Conservation (phyloP, 2,329 filamentous ascomycete species). For the Juglanconis juglandina region DNA sequence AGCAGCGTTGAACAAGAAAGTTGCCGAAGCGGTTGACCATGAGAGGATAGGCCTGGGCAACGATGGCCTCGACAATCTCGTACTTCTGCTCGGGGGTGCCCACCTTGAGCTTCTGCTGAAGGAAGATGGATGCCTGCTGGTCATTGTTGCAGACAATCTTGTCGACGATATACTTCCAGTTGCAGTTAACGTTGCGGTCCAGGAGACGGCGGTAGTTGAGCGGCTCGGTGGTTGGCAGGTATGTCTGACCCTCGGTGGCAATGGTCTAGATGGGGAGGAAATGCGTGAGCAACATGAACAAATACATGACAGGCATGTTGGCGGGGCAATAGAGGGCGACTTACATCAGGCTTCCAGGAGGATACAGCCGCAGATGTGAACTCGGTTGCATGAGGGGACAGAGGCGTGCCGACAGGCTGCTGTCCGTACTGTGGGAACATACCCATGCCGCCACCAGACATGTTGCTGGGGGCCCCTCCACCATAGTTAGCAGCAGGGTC, state of each 20-base stretch:
- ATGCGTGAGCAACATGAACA: slow-evolving; percentile 18
- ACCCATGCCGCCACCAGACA: slow-evolving; percentile 35
- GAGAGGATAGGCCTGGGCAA: slow-evolving; percentile 86
- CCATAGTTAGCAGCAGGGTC: slow-evolving; percentile 26
- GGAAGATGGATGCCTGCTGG: slow-evolving; percentile 96
- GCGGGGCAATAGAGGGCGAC: slow-evolving; percentile 16
- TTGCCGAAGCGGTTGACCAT: slow-evolving; percentile 99
- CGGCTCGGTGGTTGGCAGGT: slow-evolving; percentile 82
- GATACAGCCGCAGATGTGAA: slow-evolving; percentile 56
- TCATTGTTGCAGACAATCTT: slow-evolving; percentile 99
- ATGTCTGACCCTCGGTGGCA: slow-evolving; percentile 64
- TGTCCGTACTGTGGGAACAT: slow-evolving; percentile 50
- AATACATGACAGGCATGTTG: not conserved
- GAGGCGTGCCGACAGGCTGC: slow-evolving; percentile 59
- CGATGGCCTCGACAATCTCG: slow-evolving; percentile 94
- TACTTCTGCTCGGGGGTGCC: slow-evolving; percentile 94
- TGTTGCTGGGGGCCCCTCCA: slow-evolving; percentile 23
- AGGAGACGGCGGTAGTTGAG: slow-evolving; percentile 94
- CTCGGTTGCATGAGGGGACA: slow-evolving; percentile 72
- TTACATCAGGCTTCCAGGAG: slow-evolving; percentile 56
- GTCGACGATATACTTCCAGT: slow-evolving; percentile 99
- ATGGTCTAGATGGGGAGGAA: slow-evolving; percentile 37
- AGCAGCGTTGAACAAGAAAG: slow-evolving; percentile 96
- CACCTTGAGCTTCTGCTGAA: slow-evolving; percentile 98
- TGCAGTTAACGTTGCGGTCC: slow-evolving; percentile 93